These are phyloP conservation scores for Diplodia sapinea DNA, from an alignment of 2,329 filamentous ascomycete species.

Conservation along the genomic window DNA sequence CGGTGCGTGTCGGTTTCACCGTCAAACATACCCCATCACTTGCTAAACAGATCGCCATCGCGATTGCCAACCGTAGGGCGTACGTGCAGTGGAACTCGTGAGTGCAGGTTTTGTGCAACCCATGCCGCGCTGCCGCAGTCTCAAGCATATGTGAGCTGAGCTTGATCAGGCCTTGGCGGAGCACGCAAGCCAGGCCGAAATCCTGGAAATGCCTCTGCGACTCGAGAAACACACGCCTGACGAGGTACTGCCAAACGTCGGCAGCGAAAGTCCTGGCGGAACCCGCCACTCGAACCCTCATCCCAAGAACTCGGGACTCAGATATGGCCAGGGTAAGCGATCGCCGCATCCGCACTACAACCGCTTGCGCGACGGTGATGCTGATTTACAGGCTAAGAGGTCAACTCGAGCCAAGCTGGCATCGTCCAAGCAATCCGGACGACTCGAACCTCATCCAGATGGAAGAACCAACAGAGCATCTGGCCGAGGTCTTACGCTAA, in stretches of 20 bases:
- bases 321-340: not conserved
- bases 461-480: too few relatives aligned
- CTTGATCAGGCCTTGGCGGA: not conserved
- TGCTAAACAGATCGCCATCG: not conserved
- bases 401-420: not conserved
- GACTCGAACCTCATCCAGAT: too few relatives aligned
- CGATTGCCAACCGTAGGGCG: not conserved
- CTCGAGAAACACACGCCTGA: not conserved
- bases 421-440: too few relatives aligned
- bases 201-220: not conserved
- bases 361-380: not conserved
- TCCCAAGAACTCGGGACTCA: not conserved
- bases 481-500: not conserved
- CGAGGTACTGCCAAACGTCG: too few relatives aligned
- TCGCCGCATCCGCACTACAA: not conserved
- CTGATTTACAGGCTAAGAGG: not conserved
- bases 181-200: too few relatives aligned
- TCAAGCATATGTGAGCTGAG: constrained; percentile 1
- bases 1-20: not conserved
- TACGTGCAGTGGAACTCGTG: constrained; percentile 3
- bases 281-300: too few relatives aligned
- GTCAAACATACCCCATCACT: not conserved
- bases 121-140: not conserved
- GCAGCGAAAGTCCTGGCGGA: too few relatives aligned
- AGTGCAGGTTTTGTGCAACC: not conserved